Percentiles rank a stretch among this genome's conserved stretches.
Conservation (phyloP, 768 basidiomycete species). For the Kwoniella bestiolae region DNA sequence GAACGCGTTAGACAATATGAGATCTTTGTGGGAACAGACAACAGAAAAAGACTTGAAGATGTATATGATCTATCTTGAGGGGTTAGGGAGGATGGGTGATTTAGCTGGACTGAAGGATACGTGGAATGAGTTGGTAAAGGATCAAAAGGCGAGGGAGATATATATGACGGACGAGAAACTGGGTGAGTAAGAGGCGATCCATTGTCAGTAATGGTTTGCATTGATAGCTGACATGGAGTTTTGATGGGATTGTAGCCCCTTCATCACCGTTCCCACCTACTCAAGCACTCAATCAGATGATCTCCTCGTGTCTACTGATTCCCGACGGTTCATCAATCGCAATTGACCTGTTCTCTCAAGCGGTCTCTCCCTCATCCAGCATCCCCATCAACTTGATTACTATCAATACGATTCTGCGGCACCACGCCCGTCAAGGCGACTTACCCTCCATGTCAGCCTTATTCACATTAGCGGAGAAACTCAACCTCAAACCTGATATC, state of each 20-base stretch:
- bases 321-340: constrained; percentile 56
- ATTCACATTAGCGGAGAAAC: constrained; percentile 66
- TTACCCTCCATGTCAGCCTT: constrained; percentile 66
- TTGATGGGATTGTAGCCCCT: background rate
- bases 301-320: constrained; percentile 68
- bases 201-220: background rate
- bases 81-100: constrained; percentile 65
- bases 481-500: constrained; percentile 70
- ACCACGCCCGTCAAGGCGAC: constrained; percentile 69
- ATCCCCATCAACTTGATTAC: constrained; percentile 73
- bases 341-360: constrained; percentile 58
- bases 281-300: constrained; percentile 69
- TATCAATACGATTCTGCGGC: constrained; percentile 78
- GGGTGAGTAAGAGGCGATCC: constrained; percentile 20
- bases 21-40: constrained; percentile 67
- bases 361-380: constrained; percentile 59
- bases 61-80: constrained; percentile 72
- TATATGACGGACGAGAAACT: constrained; percentile 27
- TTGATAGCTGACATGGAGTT: background rate
- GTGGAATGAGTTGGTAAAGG: constrained; percentile 53
- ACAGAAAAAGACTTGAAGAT: constrained; percentile 68
- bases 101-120: constrained; percentile 63
- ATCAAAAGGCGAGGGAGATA: constrained; percentile 45
- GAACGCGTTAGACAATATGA: constrained; percentile 61
- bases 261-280: constrained; percentile 44